These are phyloP conservation scores for Neodidymelliopsis sp. DNA, from an alignment of 2,329 filamentous ascomycete genomes.

Conservation along the genomic window DNA sequence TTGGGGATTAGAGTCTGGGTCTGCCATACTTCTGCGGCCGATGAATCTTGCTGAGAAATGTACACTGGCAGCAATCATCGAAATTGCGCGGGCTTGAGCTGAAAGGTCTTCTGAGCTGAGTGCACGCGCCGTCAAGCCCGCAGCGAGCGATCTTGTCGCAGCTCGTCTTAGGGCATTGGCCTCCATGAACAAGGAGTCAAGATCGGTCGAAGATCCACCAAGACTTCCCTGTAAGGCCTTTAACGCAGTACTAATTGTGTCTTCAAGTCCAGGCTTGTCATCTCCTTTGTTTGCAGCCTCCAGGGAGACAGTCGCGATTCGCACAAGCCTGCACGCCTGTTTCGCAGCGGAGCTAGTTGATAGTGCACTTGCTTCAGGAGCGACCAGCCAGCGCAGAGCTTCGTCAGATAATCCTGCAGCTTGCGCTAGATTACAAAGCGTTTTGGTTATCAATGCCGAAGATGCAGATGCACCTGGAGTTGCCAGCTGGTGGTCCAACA, in stretches of 20 bases:
- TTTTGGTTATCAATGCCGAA: conserved; percentile 20
- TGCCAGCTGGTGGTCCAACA: conserved; percentile 3
- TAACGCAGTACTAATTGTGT: conserved; percentile 31
- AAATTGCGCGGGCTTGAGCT: conserved; percentile 27
- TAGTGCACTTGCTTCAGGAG: conserved; percentile 18
- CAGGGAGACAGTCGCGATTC: conserved; percentile 41
- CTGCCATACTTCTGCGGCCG: conserved; percentile 24
- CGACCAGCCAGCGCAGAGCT: conserved; percentile 43
- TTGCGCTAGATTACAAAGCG: conserved; percentile 45
- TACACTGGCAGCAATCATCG: conserved; percentile 38
- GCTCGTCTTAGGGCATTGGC: conserved; percentile 43
- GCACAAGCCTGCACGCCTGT: conserved; percentile 34
- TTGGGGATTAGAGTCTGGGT: conserved; percentile 26
- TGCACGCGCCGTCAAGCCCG: conserved; percentile 5
- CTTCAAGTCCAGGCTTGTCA: conserved; percentile 23
- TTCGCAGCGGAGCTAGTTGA: conserved; percentile 31
- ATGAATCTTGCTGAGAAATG: conserved; percentile 47
- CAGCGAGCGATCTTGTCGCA: conserved; percentile 36
- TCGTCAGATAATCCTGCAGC: conserved; percentile 42
- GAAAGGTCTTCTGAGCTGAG: conserved; percentile 10
- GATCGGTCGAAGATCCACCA: conserved; percentile 41
- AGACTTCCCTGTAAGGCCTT: conserved; percentile 39
- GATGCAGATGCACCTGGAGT: conserved; percentile 2
- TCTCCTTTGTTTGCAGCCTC: conserved; percentile 35
- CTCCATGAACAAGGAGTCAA: conserved; percentile 48